phyloP scores from a whole-genome alignment of 2,329 filamentous ascomycete species.

The Diplodia mutila region DNA sequence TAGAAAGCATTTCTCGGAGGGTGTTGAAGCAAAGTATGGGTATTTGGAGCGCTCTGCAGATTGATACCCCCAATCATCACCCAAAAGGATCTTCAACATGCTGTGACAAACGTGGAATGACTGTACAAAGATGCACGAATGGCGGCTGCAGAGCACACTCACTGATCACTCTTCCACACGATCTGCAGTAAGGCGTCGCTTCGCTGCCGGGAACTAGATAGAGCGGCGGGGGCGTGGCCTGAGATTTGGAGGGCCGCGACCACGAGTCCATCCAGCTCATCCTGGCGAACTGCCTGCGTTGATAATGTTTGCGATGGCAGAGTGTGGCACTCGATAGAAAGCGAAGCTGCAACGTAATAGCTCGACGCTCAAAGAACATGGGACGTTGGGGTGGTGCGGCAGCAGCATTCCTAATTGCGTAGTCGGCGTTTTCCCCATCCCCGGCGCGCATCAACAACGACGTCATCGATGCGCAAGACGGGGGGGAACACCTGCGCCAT shows the following conservation, averaged over 20 bases:
- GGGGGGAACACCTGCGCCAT: too few relatives aligned
- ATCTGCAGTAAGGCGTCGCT: constrained; percentile 58
- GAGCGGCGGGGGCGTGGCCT: constrained; percentile 55
- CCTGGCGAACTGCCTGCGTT: constrained; percentile 26
- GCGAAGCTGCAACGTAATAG: neutral
- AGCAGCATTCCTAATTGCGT: neutral
- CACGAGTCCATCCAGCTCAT: constrained; percentile 58
- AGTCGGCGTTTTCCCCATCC: neutral
- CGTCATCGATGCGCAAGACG: constrained; percentile 6
- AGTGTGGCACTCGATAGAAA: neutral
- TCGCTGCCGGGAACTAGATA: constrained; percentile 56
- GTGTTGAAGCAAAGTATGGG: neutral
- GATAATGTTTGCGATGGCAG: neutral
- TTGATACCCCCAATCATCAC: neutral
- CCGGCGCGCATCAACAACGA: constrained; percentile 8
- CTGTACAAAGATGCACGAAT: neutral
- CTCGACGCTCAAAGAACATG: neutral
- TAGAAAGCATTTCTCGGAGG: too few relatives aligned
- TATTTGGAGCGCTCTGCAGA: neutral
- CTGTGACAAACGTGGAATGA: neutral
- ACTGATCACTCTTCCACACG: constrained; percentile 61
- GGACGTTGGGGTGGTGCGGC: neutral
- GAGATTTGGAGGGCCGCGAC: constrained; percentile 48
- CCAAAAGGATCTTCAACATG: neutral
- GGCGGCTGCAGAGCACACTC: constrained; percentile 26